Conservation (phyloP, 176 grass and related monocot genomes). For the Elaeis guineensis region DNA sequence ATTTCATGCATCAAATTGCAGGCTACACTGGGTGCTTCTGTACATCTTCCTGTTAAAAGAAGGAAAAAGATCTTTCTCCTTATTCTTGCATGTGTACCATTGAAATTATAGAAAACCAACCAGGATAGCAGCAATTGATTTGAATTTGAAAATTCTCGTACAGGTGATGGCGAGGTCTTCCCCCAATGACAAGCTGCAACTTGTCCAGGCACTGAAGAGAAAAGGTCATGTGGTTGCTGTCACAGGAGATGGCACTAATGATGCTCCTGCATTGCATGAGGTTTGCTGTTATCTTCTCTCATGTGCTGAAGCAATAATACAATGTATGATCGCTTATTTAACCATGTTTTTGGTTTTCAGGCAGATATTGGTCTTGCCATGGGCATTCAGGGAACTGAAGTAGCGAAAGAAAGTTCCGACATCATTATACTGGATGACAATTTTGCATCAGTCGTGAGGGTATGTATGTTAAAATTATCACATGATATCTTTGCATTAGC, state of each 20-base stretch:
- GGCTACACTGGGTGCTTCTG: too few species aligned
- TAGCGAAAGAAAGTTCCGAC: conserved; percentile 98
- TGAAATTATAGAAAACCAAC: not conserved
- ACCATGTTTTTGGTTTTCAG: conserved; percentile 35
- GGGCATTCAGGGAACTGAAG: conserved; percentile 97
- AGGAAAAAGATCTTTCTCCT: too few species aligned
- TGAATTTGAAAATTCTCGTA: not conserved
- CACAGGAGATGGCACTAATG: conserved; percentile 95
- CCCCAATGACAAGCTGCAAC: conserved; percentile 83
- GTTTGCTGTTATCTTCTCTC: conserved; percentile 18
- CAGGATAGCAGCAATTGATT: not conserved
- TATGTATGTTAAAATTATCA: conserved; percentile 1
- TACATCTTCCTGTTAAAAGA: too few species aligned
- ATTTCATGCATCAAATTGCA: too few species aligned
- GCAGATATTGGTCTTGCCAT: conserved; percentile 98
- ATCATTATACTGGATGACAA: conserved; percentile 98
- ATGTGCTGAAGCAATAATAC: not conserved
- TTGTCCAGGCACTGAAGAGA: conserved; percentile 84
- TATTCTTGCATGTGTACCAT: too few species aligned
- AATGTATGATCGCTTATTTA: not conserved
- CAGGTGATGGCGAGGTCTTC: conserved; percentile 98
- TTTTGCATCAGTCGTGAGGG: conserved; percentile 96
- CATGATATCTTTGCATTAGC: too few species aligned
- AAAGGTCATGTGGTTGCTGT: conserved; percentile 77
- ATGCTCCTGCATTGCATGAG: conserved; percentile 93